Evolutionary conservation across 345 rosid species (phyloP).

Genomic region (Eucalyptus cloeziana): DNA sequence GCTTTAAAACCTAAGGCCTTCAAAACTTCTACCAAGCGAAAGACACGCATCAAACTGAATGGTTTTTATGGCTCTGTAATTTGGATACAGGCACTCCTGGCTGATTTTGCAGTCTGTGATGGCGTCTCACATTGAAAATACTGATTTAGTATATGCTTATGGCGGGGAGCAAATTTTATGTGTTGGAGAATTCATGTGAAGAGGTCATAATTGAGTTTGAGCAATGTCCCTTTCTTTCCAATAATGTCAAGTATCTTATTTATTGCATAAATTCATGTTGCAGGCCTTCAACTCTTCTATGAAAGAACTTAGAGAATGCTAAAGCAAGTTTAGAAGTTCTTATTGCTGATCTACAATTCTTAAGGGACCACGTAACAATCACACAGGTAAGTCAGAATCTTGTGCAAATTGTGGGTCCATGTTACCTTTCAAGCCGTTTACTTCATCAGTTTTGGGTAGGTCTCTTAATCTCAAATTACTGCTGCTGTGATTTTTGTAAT

Average conservation of each 20-base stretch:
- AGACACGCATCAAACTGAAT: neutral
- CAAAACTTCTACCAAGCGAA: neutral
- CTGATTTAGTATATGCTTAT: conserved; percentile 76
- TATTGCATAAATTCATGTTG: conserved; percentile 1
- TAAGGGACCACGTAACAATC: conserved; percentile 93
- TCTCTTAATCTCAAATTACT: neutral
- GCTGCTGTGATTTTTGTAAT: neutral
- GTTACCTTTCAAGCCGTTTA: neutral
- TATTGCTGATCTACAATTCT: conserved; percentile 73
- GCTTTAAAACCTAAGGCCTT: neutral
- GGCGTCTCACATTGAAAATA: conserved; percentile 72
- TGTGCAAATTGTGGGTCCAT: neutral
- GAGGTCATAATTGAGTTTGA: conserved; percentile 25
- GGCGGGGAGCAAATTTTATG: conserved; percentile 94
- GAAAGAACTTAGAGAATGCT: conserved; percentile 85
- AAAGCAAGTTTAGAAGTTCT: conserved; percentile 94
- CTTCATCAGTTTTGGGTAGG: neutral
- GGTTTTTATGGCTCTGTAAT: neutral
- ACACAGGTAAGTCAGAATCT: conserved; percentile 49
- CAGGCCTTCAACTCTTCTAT: conserved; percentile 64
- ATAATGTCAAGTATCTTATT: neutral
- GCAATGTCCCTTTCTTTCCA: neutral
- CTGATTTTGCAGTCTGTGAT: conserved; percentile 95
- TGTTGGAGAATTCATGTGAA: conserved; percentile 84
- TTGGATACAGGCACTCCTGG: conserved; percentile 41